Conservation (phyloP, 2,329 filamentous ascomycete species). For the Waltergamsia citrina region DNA sequence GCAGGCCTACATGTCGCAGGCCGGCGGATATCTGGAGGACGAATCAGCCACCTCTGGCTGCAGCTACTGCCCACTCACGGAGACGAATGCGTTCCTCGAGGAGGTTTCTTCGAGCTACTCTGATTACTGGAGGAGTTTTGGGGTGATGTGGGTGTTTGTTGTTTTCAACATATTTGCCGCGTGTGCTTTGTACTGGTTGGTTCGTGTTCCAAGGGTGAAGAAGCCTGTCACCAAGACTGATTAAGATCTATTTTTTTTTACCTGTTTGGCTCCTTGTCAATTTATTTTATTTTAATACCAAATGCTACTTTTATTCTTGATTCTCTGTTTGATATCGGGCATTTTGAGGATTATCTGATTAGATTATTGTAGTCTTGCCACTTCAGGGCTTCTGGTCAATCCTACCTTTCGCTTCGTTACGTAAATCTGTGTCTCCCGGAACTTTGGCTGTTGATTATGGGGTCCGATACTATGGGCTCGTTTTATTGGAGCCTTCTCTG, state of each 20-base stretch:
- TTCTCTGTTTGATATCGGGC: too few species aligned
- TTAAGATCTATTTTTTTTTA: not conserved
- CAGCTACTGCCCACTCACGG: slow-evolving; percentile 40
- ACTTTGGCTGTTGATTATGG: too few species aligned
- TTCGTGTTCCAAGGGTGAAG: slow-evolving; percentile 32
- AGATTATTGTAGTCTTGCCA: too few species aligned
- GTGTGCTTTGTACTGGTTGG: slow-evolving; percentile 46
- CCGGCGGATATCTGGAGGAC: slow-evolving; percentile 44
- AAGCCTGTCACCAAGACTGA: not conserved
- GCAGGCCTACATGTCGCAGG: slow-evolving; percentile 37
- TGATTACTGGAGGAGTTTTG: slow-evolving; percentile 61
- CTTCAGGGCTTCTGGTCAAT: too few species aligned
- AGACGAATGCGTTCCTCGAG: slow-evolving; percentile 43
- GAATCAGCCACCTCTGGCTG: slow-evolving; percentile 36
- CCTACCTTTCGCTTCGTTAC: too few species aligned
- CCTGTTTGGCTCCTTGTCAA: not conserved
- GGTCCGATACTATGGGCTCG: too few species aligned
- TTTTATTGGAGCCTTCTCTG: too few species aligned
- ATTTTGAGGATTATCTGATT: too few species aligned
- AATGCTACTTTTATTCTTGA: too few species aligned
- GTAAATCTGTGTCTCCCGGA: too few species aligned
- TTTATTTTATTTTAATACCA: not conserved
- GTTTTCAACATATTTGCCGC: slow-evolving; percentile 48
- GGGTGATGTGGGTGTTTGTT: slow-evolving; percentile 50
- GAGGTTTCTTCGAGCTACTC: slow-evolving; percentile 40